Percentiles rank a stretch among this genome's conserved stretches.
These are phyloP conservation scores for Phytophthora rubi DNA, from an alignment of 352 stramenopile genomes.

Conservation along the genomic window DNA sequence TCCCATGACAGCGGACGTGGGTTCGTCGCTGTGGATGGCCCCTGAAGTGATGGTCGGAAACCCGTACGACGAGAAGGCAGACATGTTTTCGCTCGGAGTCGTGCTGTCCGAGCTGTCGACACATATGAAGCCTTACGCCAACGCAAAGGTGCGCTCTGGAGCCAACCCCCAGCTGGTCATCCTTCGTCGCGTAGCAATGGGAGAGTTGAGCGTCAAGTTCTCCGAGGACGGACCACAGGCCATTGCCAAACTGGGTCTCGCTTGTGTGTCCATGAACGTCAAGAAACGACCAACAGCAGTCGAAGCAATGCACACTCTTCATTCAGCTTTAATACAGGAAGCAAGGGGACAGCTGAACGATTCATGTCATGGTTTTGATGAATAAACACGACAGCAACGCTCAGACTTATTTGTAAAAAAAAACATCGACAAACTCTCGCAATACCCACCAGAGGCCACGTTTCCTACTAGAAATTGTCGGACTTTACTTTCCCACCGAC, in stretches of 20 bases:
- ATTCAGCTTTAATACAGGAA: conserved; percentile 14
- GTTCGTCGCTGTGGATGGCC: conserved; percentile 28
- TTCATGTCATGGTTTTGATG: not conserved
- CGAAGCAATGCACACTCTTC: conserved; percentile 18
- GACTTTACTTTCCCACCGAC: too few species aligned
- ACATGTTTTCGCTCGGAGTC: conserved; percentile 40
- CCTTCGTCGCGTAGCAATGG: conserved; percentile 38
- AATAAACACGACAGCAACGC: not conserved
- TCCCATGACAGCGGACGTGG: conserved; percentile 45
- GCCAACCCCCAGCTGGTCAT: conserved; percentile 31
- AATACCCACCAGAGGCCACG: too few species aligned
- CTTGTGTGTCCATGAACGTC: conserved; percentile 40
- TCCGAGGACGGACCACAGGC: conserved; percentile 12
- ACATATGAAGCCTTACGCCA: conserved; percentile 19
- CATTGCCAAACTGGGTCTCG: conserved; percentile 25
- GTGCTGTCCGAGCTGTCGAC: conserved; percentile 48
- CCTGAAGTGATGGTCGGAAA: conserved; percentile 33
- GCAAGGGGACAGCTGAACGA: not conserved
- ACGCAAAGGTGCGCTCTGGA: conserved; percentile 12
- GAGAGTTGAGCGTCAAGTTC: conserved; percentile 38
- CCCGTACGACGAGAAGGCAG: conserved; percentile 36
- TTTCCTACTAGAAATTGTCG: too few species aligned
- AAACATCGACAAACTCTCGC: too few species aligned
- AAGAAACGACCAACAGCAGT: conserved; percentile 24
- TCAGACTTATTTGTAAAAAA: too few species aligned